Base-by-base conservation (phyloP, 169 alveolate genomes). In the Eimeria zaria region DNA sequence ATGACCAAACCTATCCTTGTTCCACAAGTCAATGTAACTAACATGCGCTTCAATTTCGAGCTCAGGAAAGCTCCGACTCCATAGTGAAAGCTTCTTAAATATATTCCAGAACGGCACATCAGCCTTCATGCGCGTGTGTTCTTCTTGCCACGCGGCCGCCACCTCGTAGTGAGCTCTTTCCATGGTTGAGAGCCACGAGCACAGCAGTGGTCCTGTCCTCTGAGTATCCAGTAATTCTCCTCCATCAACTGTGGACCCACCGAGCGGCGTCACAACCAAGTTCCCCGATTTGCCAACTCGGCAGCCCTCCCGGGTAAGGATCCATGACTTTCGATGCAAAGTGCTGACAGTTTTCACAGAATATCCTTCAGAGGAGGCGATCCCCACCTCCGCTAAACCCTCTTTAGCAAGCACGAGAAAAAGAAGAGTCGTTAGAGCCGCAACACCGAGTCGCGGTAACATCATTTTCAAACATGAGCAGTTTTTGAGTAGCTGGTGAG, bases 1-100 rank as follows among this genome's bases (percentile, higher is more conserved):
- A 8, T 91, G 60, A 44, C 96, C 96, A 41, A 53, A 91, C 9
- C 96, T 51, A 62, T 91, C 96, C 71, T 91, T 85, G 60, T 78
- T 44, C 90, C 91, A 91, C 96, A 91, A 41, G 41, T 20, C 80
- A 24, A 91, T 4, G 73, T 91, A 78, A 33, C 51, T 48, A 39
- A 80, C 22, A 12, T 33, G 60, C 6, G 55, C 78, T 14, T 58
- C 53, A 9, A 91, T n/a, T 39, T 36, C 62, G 24, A 91, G 84
- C 60, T 39, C 83, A 2, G 96, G 96, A 44, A 91, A 91, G 36
- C 39, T 16, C 33, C 62, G n/a, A 46, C 48, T 2, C 78, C 89
- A 53, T 33, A 51, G 27, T 46, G 14, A 16, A 22, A 90, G 39
- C 62, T 41, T 73, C 48, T 24, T 74, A 44, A 55, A 36, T 20